Evolutionary conservation across 2,329 filamentous ascomycete species (phyloP), one percentile per base, ranked within the genome.

Genomic region (Chlorencoelia australis): DNA sequence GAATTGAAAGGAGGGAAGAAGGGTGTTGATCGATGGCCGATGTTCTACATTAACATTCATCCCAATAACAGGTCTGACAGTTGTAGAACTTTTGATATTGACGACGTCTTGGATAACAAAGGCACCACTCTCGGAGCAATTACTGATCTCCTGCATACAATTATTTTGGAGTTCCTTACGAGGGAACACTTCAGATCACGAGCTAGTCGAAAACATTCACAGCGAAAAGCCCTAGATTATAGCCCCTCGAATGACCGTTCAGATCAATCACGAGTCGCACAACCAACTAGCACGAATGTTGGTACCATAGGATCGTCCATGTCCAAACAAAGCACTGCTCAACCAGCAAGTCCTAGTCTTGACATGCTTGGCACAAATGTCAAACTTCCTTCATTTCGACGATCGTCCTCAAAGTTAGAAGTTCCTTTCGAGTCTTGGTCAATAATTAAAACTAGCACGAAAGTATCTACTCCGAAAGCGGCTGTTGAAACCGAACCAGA

Each of bases 11-110:
- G 57, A 6, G 48, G 60, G 9, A 68, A 66, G 28, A 89, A 84
- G 53, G 69, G 76, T 0, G 64, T 88, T 7, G 86, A 95, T 51
- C 72, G 75, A 33, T 91, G 85, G 77, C 87, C 89, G 0, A 89
- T 89, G 78, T 96, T 94, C 51, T 82, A 79, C 49, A 61, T 96
- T n/a, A 74, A 74, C 18, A 71, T 94, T 22, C 61, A 66, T 2
- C 50, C 69, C 8, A 25, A 26, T 7, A 14, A 31, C 8, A 6
- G 11, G 14, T 21, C 22, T 8, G 17, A 7, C 2, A 25, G 3
- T 1, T 11, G 11, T 2, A 20, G 2, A 20, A 22, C 29, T 7
- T n/a, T 37, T 1, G 57, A 59, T n/a, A 18, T 57, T 2, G 58
- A 65, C n/a, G 56, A 59, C 13, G 37, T 68, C 9, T 53, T 73